Conservation (phyloP, 371 early-diverging fungal species). For the Actinomortierella wolfii region DNA sequence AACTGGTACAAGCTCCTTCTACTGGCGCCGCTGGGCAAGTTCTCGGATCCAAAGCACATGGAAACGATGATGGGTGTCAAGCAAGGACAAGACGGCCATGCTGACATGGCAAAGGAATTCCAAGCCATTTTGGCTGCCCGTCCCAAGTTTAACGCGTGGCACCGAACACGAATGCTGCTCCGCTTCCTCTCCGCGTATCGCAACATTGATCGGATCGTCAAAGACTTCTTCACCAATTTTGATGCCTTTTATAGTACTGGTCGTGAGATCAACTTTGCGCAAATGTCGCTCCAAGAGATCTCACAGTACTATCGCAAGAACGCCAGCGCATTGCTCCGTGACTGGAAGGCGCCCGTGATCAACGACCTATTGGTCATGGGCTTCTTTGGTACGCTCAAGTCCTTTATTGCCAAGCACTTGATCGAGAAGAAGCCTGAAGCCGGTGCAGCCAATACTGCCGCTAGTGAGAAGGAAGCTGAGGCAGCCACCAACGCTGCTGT, state of each 20-base stretch:
- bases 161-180: slow-evolving; percentile 31
- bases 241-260: slow-evolving; percentile 40
- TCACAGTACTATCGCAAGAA: slow-evolving; percentile 32
- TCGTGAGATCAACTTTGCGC: slow-evolving; percentile 33
- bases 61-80: slow-evolving; percentile 48
- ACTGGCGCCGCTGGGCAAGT: slow-evolving; percentile 41
- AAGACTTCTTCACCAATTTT: slow-evolving; percentile 37
- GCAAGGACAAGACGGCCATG: slow-evolving; percentile 39
- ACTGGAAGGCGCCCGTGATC: slow-evolving; percentile 45
- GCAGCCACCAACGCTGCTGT: slow-evolving; percentile 42
- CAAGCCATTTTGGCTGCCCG: slow-evolving; percentile 36
- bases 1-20: slow-evolving; percentile 45
- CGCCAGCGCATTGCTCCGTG: slow-evolving; percentile 28
- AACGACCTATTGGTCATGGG: slow-evolving; percentile 45
- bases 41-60: slow-evolving; percentile 48
- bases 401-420: slow-evolving; percentile 43
- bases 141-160: slow-evolving; percentile 40
- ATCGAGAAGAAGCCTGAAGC: slow-evolving; percentile 20
- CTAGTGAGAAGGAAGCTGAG: slow-evolving; percentile 12
- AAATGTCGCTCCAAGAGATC: slow-evolving; percentile 43
- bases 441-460: neutral
- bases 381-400: slow-evolving; percentile 44
- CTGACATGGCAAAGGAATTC: slow-evolving; percentile 42
- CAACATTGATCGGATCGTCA: slow-evolving; percentile 42
- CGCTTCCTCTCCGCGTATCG: slow-evolving; percentile 42